Evolutionary conservation across 768 basidiomycete genomes (phyloP).

Genomic region (Mycena vitilis): DNA sequence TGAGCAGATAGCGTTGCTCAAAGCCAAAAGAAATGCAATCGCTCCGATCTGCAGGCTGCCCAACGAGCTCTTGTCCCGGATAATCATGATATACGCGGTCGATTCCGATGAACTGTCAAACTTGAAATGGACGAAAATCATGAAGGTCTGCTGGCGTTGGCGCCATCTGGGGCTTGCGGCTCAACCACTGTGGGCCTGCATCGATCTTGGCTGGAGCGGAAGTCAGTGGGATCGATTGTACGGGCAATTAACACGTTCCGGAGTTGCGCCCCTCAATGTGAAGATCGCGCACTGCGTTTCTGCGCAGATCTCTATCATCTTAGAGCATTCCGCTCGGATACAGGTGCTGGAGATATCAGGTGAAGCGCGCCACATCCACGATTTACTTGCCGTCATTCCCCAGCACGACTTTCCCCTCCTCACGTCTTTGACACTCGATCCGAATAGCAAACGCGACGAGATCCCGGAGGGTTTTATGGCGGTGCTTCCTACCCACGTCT

Average conservation of each 20-base stretch:
- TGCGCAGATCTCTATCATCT: background rate
- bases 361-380: background rate
- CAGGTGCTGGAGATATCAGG: background rate
- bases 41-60: no score
- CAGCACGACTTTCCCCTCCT: background rate
- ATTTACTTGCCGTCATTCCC: background rate
- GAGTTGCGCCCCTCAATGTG: background rate
- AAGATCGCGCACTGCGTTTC: background rate
- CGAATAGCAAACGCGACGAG: background rate
- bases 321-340: background rate
- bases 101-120: constrained; percentile 1
- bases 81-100: constrained; percentile 14
- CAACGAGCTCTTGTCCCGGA: constrained; percentile 22
- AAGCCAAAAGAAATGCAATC: no score
- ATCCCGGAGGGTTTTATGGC: background rate
- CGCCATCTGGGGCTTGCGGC: background rate
- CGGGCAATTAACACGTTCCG: background rate
- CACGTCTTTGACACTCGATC: background rate
- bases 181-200: background rate
- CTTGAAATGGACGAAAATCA: background rate
- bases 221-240: background rate
- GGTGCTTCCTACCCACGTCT: background rate
- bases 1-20: no score
- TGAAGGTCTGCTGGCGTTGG: background rate
- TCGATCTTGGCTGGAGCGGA: background rate